Percentiles rank a stretch among this genome's conserved stretches.
Evolutionary conservation across 2,329 filamentous ascomycete genomes (phyloP).

Genomic region (Cladophialophora yegresii): DNA sequence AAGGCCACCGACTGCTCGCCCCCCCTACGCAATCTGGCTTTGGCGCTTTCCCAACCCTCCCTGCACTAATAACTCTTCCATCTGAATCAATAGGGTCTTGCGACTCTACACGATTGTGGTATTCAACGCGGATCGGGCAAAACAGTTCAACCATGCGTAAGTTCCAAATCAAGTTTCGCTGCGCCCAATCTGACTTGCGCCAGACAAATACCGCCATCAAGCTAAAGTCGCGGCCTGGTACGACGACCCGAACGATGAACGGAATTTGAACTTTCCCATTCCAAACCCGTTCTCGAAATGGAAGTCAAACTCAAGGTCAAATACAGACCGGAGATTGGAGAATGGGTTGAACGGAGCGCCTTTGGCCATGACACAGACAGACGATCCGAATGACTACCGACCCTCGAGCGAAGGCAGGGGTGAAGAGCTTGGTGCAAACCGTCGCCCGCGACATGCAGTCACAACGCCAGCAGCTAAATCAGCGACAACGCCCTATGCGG

Average conservation of each 20-base stretch:
- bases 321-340: slow-evolving; percentile 20
- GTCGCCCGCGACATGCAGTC: slow-evolving; percentile 15
- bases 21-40: background rate
- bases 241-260: slow-evolving; percentile 25
- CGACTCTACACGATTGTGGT: background rate
- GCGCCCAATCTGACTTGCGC: background rate
- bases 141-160: slow-evolving; percentile 26
- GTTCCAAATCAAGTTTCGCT: background rate
- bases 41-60: background rate
- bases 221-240: slow-evolving; percentile 36
- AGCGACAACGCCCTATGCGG: slow-evolving; percentile 11
- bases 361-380: slow-evolving; percentile 17
- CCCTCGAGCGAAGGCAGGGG: slow-evolving; percentile 12
- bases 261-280: slow-evolving; percentile 22
- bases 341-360: slow-evolving; percentile 23
- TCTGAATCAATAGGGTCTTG: background rate
- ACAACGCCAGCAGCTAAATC: slow-evolving; percentile 25
- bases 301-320: slow-evolving; percentile 18
- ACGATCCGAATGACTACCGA: slow-evolving; percentile 29
- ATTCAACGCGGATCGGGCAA: background rate
- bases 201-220: slow-evolving; percentile 34
- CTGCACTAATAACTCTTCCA: background rate
- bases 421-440: slow-evolving; percentile 15
- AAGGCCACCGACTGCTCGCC: background rate
- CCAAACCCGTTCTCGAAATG: slow-evolving; percentile 33